Evolutionary conservation across 768 basidiomycete genomes (phyloP).

Genomic region (Pisolithus orientalis): DNA sequence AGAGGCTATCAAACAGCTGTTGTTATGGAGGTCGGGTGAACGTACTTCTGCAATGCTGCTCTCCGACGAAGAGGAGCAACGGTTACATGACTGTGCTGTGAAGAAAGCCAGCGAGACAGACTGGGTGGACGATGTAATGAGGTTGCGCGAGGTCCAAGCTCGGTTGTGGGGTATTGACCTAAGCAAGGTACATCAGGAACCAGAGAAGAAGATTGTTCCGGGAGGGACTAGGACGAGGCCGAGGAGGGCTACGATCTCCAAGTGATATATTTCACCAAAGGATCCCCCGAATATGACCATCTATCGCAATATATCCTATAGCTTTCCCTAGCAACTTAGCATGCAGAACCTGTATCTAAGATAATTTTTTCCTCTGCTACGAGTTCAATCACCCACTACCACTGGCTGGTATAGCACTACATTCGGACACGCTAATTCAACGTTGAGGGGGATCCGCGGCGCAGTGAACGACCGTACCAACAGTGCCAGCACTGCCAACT

Average conservation of each 20-base stretch:
- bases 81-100: constrained; percentile 44
- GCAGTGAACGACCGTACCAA: no score
- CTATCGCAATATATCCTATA: no score
- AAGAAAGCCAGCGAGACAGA: constrained; percentile 48
- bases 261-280: background rate
- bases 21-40: constrained; percentile 64
- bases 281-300: no score
- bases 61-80: constrained; percentile 46
- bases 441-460: no score
- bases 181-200: constrained; percentile 22
- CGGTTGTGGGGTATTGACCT: constrained; percentile 32
- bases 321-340: no score
- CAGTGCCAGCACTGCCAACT: no score
- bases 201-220: constrained; percentile 9
- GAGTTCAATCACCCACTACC: no score
- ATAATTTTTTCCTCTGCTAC: no score
- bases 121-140: constrained; percentile 62
- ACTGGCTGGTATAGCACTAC: no score
- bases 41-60: constrained; percentile 48
- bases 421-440: no score
- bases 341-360: no score
- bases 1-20: constrained; percentile 64
- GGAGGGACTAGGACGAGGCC: constrained; percentile 28
- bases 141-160: constrained; percentile 30
- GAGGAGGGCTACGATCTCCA: constrained; percentile 15